phyloP scores from a whole-genome alignment of 345 rosid species.

The Lumnitzera racemosa region DNA sequence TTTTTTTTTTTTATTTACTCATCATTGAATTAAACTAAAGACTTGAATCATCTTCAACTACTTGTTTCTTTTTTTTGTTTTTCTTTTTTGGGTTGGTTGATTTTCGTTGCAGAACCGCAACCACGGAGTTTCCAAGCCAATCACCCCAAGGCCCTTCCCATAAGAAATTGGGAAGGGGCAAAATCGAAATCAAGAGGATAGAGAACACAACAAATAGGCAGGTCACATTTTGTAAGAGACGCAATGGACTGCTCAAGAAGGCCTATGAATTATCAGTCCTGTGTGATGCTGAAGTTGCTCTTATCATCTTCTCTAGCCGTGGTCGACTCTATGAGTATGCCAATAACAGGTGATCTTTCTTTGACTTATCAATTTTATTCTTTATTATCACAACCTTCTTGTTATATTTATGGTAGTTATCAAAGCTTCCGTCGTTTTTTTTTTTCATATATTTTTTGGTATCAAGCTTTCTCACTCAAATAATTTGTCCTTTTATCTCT shows the following conservation, averaged over 20 bases:
- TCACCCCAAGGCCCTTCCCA: conserved; percentile 45
- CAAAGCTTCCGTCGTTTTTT: no score
- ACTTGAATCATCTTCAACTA: no score
- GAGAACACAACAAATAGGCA: conserved; percentile 77
- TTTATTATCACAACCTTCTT: neutral
- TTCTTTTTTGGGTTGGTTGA: neutral
- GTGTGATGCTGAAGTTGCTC: conserved; percentile 80
- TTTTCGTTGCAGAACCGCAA: conserved; percentile 7
- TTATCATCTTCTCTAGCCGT: conserved; percentile 72
- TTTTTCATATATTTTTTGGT: no score
- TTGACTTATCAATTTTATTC: neutral
- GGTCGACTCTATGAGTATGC: conserved; percentile 92
- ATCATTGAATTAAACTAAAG: no score
- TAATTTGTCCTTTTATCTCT: no score
- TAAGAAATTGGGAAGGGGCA: conserved; percentile 64
- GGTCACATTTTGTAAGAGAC: conserved; percentile 81
- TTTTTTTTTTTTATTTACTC: no score
- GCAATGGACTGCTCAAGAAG: conserved; percentile 82
- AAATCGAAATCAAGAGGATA: conserved; percentile 74
- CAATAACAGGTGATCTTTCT: conserved; percentile 51
- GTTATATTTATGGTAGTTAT: no score
- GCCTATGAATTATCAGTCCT: conserved; percentile 79
- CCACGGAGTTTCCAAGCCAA: conserved; percentile 46
- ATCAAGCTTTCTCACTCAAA: no score
- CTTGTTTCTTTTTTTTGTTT: neutral